phyloP scores from a whole-genome alignment of 139 green algal species.

The Haematococcus lacustris region DNA sequence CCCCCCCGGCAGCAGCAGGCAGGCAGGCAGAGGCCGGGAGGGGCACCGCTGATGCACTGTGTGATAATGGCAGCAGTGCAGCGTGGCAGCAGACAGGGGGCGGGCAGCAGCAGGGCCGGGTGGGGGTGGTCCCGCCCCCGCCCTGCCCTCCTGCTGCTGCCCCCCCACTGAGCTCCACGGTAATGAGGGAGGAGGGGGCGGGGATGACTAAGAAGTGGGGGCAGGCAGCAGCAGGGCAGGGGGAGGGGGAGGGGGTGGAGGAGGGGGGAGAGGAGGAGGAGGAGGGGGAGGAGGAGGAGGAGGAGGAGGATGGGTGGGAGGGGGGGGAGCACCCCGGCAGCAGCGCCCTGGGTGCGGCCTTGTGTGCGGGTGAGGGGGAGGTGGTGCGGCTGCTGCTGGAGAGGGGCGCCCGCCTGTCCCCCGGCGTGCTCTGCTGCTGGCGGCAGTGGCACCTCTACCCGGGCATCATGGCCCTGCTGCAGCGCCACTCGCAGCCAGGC shows the following conservation, averaged over 20 bases:
- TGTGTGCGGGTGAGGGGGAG: not conserved
- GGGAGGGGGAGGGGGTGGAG: no score
- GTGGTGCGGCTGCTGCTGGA: slow-evolving; percentile 4
- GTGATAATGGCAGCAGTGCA: no score
- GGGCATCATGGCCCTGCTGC: not conserved
- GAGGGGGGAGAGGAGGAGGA: not conserved
- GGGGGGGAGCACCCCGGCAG: not conserved
- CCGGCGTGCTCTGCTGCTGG: not conserved
- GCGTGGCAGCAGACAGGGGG: no score
- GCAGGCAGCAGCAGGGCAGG: not conserved
- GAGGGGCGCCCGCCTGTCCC: not conserved
- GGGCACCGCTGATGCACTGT: no score
- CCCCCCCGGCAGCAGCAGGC: no score
- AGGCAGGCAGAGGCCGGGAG: no score
- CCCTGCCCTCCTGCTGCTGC: no score
- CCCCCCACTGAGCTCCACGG: no score
- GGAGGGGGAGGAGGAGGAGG: not conserved
- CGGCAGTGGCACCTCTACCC: slow-evolving; percentile 5
- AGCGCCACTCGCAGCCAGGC: not conserved
- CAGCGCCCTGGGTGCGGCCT: not conserved
- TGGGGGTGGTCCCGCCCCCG: no score
- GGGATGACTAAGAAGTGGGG: not conserved
- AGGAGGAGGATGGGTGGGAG: not conserved
- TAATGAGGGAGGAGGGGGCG: not conserved
- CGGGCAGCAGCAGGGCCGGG: no score